phyloP scores from a whole-genome alignment of 768 basidiomycete species.

The Termitomyces sp. region DNA sequence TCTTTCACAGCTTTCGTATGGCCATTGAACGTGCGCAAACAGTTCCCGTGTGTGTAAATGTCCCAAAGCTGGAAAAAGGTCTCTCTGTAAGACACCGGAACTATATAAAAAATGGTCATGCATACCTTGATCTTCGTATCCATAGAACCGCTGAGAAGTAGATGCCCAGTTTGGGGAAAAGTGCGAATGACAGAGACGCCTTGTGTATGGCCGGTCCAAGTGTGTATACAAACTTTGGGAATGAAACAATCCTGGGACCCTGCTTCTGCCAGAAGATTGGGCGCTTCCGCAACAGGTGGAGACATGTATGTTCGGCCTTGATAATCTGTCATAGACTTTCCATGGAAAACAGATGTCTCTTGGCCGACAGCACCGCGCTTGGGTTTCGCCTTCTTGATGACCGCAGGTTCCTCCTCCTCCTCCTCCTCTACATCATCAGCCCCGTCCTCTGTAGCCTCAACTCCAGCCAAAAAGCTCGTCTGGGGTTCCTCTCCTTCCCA shows the following conservation, averaged over 20 bases:
- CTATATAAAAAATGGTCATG: not conserved
- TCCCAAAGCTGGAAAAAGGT: conserved; percentile 82
- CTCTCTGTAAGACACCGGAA: not conserved
- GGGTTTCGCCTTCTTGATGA: conserved; percentile 70
- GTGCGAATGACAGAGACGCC: conserved; percentile 92
- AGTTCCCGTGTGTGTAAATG: conserved; percentile 94
- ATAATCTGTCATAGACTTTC: conserved; percentile 94
- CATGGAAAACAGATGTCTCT: conserved; percentile 94
- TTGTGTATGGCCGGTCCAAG: conserved; percentile 97
- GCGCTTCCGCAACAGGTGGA: conserved; percentile 84
- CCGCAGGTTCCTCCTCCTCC: conserved; percentile 55
- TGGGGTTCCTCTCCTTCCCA: conserved; percentile 82
- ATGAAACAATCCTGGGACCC: conserved; percentile 91
- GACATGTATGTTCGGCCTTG: conserved; percentile 98
- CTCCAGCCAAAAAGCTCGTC: conserved; percentile 54
- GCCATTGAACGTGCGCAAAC: conserved; percentile 94
- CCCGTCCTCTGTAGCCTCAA: conserved; percentile 50
- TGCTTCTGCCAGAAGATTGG: conserved; percentile 71
- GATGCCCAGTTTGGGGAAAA: conserved; percentile 90
- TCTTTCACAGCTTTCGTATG: conserved; percentile 97
- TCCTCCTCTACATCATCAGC: conserved; percentile 60
- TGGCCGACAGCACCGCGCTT: conserved; percentile 79
- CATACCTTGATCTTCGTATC: conserved; percentile 96
- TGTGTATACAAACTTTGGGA: conserved; percentile 93
- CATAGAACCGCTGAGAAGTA: conserved; percentile 93